Evolutionary conservation across 768 basidiomycete species (phyloP), one percentile per base, ranked within the genome.

Genomic region (Podaxis pistillaris): DNA sequence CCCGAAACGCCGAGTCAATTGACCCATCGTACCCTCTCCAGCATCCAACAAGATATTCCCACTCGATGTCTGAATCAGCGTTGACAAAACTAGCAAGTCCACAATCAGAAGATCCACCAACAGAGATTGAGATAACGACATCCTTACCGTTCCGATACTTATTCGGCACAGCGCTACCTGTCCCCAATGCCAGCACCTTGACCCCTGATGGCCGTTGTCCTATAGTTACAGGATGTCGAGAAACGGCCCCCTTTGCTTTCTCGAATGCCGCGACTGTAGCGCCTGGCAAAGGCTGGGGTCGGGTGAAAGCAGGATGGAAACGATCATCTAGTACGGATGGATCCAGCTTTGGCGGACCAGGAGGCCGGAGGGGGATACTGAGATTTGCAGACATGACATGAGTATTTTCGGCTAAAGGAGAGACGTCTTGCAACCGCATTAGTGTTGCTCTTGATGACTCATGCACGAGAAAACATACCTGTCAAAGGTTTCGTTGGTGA

Each of bases 11-110:
- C 96, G 82, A 2, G 81, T 80, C 3, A 98, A 81, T 69, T 98
- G 96, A 1, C 95, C 95, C 82, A 89, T 90, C 0, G 95, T 94
- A 0, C 94, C 95, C 75, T 98, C 96, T 0, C 96, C 96, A 0
- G 83, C 83, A 66, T 98, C 96, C 1, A 98, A 81, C n/a, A 98
- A 75, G 37, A 97, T 75, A 64, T 83, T 86, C 0, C 93, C 92
- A 0, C 76, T 74, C 0, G 96, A 94, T 38, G 96, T 86, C 53
- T 81, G 81, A 5, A 98, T 75, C 4, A 96, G 80, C 0, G 90
- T 94, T 0, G 88, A 81, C 15, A 91, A 91, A 1, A 91, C 90
- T 91, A 62, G 28, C 9, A 44, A 7, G 38, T 28, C 37, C 19
- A 22, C n/a, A 33, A 36, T 58, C n/a, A 62, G 26, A 51, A 51